Percentiles rank a stretch among this genome's conserved stretches.
phyloP scores from a whole-genome alignment of 257 asterid genomes.

The Leptodermis oblonga region DNA sequence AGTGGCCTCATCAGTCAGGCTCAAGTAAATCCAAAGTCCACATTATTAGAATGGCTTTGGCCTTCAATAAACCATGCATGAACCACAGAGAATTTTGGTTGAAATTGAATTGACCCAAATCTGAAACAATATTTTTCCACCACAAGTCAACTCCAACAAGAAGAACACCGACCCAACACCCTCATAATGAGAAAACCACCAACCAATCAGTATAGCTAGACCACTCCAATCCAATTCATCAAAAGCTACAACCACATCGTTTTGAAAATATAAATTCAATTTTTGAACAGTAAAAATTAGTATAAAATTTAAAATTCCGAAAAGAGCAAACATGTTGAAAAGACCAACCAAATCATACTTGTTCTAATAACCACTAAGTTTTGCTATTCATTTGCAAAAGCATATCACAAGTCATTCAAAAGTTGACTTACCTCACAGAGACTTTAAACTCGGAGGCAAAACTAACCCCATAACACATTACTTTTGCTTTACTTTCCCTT shows the following conservation, averaged over 20 bases:
- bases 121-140: too few species aligned
- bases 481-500: too few species aligned
- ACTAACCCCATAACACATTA: slow-evolving; percentile 10
- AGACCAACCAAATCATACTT: background rate
- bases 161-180: background rate
- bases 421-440: slow-evolving; percentile 21
- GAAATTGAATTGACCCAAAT: background rate
- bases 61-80: too few species aligned
- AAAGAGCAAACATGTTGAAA: too few species aligned
- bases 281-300: too few species aligned
- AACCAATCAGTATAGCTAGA: background rate
- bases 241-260: too few species aligned
- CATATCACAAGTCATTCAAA: slow-evolving; percentile 10
- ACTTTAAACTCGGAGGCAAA: slow-evolving; percentile 22
- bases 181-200: background rate
- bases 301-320: too few species aligned
- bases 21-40: too few species aligned
- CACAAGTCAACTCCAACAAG: slow-evolving; percentile 10
- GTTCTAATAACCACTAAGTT: background rate
- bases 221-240: background rate
- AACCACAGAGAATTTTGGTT: too few species aligned
- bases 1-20: too few species aligned
- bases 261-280: too few species aligned
- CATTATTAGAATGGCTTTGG: too few species aligned
- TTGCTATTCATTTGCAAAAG: slow-evolving; percentile 8